phyloP scores from a whole-genome alignment of 805 yeast genomes.

The Ogataea glucozyma region DNA sequence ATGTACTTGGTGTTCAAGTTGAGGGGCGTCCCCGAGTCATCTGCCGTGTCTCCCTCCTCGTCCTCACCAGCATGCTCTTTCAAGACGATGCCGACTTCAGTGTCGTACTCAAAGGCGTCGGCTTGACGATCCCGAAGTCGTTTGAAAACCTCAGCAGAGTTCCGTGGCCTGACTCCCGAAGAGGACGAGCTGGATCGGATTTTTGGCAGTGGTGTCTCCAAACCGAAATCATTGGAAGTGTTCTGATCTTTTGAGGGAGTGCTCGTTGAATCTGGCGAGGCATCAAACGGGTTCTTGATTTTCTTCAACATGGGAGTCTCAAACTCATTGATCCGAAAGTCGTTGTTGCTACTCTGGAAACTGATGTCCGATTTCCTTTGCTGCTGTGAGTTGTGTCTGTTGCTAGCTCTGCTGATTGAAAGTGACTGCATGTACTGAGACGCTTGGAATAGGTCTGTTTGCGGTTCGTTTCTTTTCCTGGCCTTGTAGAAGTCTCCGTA shows the following conservation, averaged over 20 bases:
- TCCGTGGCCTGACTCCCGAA: neutral
- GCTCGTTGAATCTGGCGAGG: constrained; percentile 27
- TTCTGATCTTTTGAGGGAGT: constrained; percentile 17
- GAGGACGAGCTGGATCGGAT: constrained; percentile 3
- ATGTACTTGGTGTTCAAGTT: constrained; percentile 23
- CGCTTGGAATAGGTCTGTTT: constrained; percentile 5
- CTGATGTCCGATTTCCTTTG: constrained; percentile 3
- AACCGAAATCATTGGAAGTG: neutral
- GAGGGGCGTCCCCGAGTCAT: constrained; percentile 26
- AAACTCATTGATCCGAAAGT: constrained; percentile 16
- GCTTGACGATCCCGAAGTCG: constrained; percentile 24
- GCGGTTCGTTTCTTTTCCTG: constrained; percentile 1
- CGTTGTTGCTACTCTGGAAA: constrained; percentile 8
- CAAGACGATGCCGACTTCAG: constrained; percentile 30
- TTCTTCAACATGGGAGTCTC: constrained; percentile 33
- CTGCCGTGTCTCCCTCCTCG: constrained; percentile 18
- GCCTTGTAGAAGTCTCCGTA: constrained; percentile 1
- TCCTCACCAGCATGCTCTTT: constrained; percentile 21
- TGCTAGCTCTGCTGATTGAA: neutral
- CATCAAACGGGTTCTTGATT: constrained; percentile 41
- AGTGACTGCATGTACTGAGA: constrained; percentile 5
- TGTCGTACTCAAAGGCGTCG: constrained; percentile 28
- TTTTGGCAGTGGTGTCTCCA: constrained; percentile 7
- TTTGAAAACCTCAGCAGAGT: constrained; percentile 28
- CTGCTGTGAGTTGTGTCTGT: constrained; percentile 3